Percentiles rank a stretch among this genome's conserved stretches.
phyloP scores from a whole-genome alignment of 2,329 filamentous ascomycete species.

The Colletotrichum neosansevieriae region DNA sequence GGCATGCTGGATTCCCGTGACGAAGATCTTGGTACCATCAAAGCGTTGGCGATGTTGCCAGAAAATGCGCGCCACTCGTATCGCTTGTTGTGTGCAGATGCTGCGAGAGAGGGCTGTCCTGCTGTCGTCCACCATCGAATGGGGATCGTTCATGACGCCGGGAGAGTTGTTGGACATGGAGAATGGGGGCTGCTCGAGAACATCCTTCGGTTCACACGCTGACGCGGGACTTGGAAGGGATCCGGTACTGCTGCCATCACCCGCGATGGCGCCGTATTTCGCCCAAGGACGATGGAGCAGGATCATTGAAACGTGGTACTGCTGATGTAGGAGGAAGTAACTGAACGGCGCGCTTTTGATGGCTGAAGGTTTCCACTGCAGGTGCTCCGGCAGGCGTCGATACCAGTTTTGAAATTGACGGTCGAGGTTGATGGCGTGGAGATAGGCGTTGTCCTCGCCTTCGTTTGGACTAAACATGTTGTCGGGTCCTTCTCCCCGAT shows the following conservation, averaged over 20 bases:
- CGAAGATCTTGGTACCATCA: conserved; percentile 62
- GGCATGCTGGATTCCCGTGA: conserved; percentile 65
- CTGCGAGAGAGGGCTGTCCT: conserved; percentile 61
- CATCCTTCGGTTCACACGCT: conserved; percentile 37
- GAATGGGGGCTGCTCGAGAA: conserved; percentile 35
- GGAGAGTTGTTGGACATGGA: conserved; percentile 42
- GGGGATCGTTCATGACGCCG: conserved; percentile 47
- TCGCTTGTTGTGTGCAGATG: conserved; percentile 67
- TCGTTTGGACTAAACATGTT: conserved; percentile 48
- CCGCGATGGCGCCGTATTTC: conserved; percentile 57
- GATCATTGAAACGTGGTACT: conserved; percentile 66
- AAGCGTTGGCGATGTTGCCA: conserved; percentile 67
- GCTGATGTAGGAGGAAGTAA: conserved; percentile 67
- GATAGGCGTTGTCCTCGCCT: conserved; percentile 60
- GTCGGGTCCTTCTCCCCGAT: conserved; percentile 45
- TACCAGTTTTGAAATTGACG: conserved; percentile 68
- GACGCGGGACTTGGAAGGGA: conserved; percentile 50
- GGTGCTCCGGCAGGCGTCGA: conserved; percentile 60
- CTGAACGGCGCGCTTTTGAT: conserved; percentile 62
- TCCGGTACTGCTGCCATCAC: conserved; percentile 47
- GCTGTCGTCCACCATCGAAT: conserved; percentile 53
- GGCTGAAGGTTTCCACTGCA: conserved; percentile 62
- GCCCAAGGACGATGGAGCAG: conserved; percentile 66
- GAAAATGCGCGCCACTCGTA: conserved; percentile 64
- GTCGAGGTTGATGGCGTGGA: conserved; percentile 63